phyloP scores from a whole-genome alignment of 1,139 yeast genomes.

The Yamadazyma spencermartinsiae region DNA sequence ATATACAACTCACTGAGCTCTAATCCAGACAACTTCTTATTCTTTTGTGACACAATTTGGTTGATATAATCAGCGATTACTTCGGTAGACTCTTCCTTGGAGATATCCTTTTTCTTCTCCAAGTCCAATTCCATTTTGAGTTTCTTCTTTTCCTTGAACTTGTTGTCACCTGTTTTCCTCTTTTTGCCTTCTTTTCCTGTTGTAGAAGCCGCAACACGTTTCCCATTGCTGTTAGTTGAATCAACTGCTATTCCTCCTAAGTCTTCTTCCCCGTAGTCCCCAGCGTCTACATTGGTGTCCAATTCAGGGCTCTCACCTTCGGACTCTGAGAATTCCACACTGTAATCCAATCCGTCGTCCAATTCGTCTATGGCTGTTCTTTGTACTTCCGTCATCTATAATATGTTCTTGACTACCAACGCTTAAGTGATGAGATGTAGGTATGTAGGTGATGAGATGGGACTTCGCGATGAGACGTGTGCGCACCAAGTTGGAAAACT shows the following conservation, averaged over 20 bases:
- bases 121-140: slow-evolving; percentile 60
- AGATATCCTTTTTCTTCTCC: slow-evolving; percentile 49
- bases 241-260: no score
- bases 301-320: slow-evolving; percentile 10
- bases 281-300: slow-evolving; percentile 13
- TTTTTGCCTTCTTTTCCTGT: slow-evolving; percentile 13
- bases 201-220: slow-evolving; percentile 7
- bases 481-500: no score
- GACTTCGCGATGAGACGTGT: slow-evolving; percentile 1
- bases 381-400: slow-evolving; percentile 9
- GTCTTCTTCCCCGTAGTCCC: slow-evolving; percentile 15
- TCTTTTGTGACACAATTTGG: slow-evolving; percentile 46
- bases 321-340: slow-evolving; percentile 34
- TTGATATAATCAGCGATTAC: slow-evolving; percentile 62
- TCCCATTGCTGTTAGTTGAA: slow-evolving; percentile 9
- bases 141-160: slow-evolving; percentile 52
- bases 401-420: neutral
- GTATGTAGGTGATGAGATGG: slow-evolving; percentile 11
- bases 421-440: no score
- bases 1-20: slow-evolving; percentile 63
- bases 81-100: slow-evolving; percentile 50
- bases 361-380: slow-evolving; percentile 48
- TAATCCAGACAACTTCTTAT: slow-evolving; percentile 59
- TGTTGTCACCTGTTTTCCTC: no score
- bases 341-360: slow-evolving; percentile 67